Evolutionary conservation across 1,284 basidiomycete genomes (phyloP), one percentile per base, ranked within the genome.

Genomic region (Ceratobasidium papillatum): DNA sequence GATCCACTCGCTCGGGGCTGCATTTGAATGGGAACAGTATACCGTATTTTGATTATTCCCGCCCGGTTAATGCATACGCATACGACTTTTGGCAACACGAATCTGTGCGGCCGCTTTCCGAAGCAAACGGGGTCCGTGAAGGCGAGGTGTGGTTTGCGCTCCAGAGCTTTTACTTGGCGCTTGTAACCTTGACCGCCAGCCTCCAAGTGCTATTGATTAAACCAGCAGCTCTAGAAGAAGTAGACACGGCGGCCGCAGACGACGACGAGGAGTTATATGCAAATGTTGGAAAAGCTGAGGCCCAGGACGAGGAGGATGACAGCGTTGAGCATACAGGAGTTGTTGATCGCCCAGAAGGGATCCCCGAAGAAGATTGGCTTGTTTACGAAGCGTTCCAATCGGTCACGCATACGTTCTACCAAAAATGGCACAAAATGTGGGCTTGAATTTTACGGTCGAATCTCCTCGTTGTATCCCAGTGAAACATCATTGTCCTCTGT

Each of bases 51-150:
- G 82, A 82, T 2, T 78, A 81, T 56, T 82, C 89, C 78, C 80
- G 83, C 47, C 54, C 83, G 90, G 45, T 64, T 52, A 91, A 92
- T 75, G 90, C 89, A 0, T 90, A 90, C 78, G 80, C 91, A 3
- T 82, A 87, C 71, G 91, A 92, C 79, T 92, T 91, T 81, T 91
- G 86, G 79, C 85, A 79, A 0, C 90, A 92, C 76, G 90, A 63
- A 66, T 75, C 52, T 74, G 75, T 54, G 72, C 75, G 68, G 58
- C 75, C 63, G 32, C 61, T 74, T 2, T 82, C 81, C 11, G 76
- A 78, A 0, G 88, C 87, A 1, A 91, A 91, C 75, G 87, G 85
- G 0, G 88, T 91, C 56, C 81, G 89, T 30, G 80, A 82, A 3
- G 88, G 88, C 14, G 88, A 91, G 25, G 78, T 90, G 9, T 92